These are phyloP conservation scores for Fonsecaea multimorphosa DNA, from an alignment of 2,329 filamentous ascomycete species.

Conservation along the genomic window DNA sequence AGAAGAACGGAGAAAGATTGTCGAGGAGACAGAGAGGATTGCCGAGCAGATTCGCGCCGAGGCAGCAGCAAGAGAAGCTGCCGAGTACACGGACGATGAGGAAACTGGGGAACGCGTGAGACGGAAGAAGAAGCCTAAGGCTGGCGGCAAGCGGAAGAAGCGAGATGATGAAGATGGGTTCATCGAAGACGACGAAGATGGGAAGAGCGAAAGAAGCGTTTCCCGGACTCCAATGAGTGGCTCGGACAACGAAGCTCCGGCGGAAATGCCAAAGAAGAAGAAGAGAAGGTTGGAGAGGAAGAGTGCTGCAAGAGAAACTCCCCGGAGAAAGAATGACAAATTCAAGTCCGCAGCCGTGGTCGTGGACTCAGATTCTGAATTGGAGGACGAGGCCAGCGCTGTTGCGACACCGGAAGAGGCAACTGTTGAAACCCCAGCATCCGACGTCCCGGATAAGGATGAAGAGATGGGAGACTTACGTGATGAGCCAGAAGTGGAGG, in stretches of 20 bases:
- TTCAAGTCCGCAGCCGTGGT: conserved; percentile 88
- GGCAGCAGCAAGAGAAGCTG: conserved; percentile 70
- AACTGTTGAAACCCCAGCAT: conserved; percentile 31
- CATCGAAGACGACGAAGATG: conserved; percentile 45
- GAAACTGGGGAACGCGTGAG: conserved; percentile 83
- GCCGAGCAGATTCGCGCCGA: conserved; percentile 75
- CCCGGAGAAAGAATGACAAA: conserved; percentile 59
- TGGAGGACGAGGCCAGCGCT: conserved; percentile 47
- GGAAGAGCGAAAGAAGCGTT: conserved; percentile 32
- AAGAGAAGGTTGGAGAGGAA: conserved; percentile 66
- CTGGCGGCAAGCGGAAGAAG: conserved; percentile 59
- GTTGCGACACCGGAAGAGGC: conserved; percentile 32
- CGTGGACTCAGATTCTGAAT: conserved; percentile 72
- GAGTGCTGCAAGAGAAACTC: conserved; percentile 41
- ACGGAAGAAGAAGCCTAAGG: conserved; percentile 75
- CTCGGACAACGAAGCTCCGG: conserved; percentile 34
- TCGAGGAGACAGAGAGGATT: conserved; percentile 74
- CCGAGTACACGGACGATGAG: conserved; percentile 79
- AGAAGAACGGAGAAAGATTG: conserved; percentile 83
- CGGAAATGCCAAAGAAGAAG: conserved; percentile 58
- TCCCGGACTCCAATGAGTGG: conserved; percentile 37
- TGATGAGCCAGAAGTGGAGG: conserved; percentile 29
- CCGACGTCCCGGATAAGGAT: conserved; percentile 28
- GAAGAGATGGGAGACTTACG: conserved; percentile 27
- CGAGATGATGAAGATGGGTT: conserved; percentile 43